A percentile compares a stretch with the other conserved stretches of the same genome.
Evolutionary conservation across 129 eudicot species (phyloP).

Genomic region (Flaveria robusta): DNA sequence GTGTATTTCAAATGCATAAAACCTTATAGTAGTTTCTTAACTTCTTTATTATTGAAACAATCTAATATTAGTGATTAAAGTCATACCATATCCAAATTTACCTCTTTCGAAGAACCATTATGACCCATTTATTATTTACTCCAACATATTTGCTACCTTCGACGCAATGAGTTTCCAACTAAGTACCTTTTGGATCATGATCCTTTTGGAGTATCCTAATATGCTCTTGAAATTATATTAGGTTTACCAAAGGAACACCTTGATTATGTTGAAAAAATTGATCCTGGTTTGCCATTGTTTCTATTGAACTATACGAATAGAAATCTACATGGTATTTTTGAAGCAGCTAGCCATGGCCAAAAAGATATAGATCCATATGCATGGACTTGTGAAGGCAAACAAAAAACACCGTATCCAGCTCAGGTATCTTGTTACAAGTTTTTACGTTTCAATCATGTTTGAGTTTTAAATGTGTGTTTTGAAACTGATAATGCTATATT

Average conservation of each 20-base stretch:
- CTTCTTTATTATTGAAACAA: background rate
- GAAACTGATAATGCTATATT: background rate
- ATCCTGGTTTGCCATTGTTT: slow-evolving; percentile 81
- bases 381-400: slow-evolving; percentile 70
- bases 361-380: slow-evolving; percentile 70
- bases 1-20: background rate
- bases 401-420: slow-evolving; percentile 66
- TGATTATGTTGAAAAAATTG: slow-evolving; percentile 65
- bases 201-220: slow-evolving; percentile 19
- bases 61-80: background rate
- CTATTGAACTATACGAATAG: slow-evolving; percentile 67
- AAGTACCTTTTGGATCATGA: background rate
- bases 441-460: slow-evolving; percentile 3
- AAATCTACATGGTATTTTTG: slow-evolving; percentile 70
- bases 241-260: slow-evolving; percentile 73
- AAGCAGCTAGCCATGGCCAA: slow-evolving; percentile 84
- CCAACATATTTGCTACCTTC: background rate
- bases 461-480: slow-evolving; percentile 2
- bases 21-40: background rate
- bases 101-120: background rate
- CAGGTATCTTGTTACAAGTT: slow-evolving; percentile 47
- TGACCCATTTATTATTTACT: background rate
- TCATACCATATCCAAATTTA: background rate
- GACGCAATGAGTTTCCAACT: background rate
- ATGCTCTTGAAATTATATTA: slow-evolving; percentile 33